phyloP scores from a whole-genome alignment of 2,329 filamentous ascomycete genomes.

The Albophoma yamanashiensis region DNA sequence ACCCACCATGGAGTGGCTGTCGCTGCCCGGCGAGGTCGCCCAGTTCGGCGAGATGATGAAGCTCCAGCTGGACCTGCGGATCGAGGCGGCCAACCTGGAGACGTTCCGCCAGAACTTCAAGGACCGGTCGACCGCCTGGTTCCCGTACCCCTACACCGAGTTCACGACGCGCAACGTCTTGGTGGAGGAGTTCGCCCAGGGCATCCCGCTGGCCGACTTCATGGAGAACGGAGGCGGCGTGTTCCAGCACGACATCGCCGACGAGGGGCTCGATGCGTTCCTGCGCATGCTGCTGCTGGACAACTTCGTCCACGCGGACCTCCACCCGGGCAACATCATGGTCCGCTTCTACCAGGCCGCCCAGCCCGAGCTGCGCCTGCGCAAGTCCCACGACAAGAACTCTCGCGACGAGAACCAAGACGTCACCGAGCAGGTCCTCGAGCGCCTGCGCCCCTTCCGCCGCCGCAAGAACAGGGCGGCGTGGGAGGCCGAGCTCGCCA shows the following conservation, averaged over 20 bases:
- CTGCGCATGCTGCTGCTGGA: slow-evolving; percentile 93
- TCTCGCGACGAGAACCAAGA: slow-evolving; percentile 47
- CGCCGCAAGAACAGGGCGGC: slow-evolving; percentile 48
- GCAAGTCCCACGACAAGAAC: slow-evolving; percentile 12
- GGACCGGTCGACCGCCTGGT: slow-evolving; percentile 84
- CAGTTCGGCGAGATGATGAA: slow-evolving; percentile 99
- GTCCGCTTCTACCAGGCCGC: slow-evolving; percentile 90
- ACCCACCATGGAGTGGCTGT: slow-evolving; percentile 95
- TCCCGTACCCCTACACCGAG: slow-evolving; percentile 85
- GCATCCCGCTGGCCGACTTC: slow-evolving; percentile 84
- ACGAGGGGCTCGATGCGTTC: slow-evolving; percentile 92
- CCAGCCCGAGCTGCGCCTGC: slow-evolving; percentile 48
- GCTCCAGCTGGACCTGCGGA: slow-evolving; percentile 88
- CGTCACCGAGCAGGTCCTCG: slow-evolving; percentile 78
- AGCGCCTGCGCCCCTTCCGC: slow-evolving; percentile 64
- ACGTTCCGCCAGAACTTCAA: slow-evolving; percentile 88
- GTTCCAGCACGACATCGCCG: slow-evolving; percentile 88
- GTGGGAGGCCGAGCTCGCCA: slow-evolving; percentile 64
- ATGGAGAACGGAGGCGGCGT: slow-evolving; percentile 83
- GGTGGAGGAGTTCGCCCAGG: slow-evolving; percentile 91
- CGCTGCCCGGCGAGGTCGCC: slow-evolving; percentile 82
- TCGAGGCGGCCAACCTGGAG: slow-evolving; percentile 83
- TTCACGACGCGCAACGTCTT: slow-evolving; percentile 89
- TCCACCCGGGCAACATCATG: slow-evolving; percentile 99
- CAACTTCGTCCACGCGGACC: slow-evolving; percentile 93